phyloP scores from a whole-genome alignment of 2,329 filamentous ascomycete species.

The Microdochium bolleyi region DNA sequence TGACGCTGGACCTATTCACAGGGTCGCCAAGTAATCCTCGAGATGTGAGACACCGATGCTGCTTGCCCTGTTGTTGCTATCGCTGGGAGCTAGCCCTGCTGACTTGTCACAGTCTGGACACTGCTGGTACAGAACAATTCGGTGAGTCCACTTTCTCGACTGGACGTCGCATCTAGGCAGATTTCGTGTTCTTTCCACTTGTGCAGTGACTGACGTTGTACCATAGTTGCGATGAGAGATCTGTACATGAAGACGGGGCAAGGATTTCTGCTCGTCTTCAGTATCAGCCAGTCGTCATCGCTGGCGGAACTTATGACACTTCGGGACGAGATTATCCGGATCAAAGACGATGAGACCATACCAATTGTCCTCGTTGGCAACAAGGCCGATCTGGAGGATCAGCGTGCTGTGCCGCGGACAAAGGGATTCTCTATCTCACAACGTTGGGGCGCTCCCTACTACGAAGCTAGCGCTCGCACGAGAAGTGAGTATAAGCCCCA shows the following conservation, averaged over 20 bases:
- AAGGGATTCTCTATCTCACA: conserved; percentile 81
- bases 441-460: conserved; percentile 82
- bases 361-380: conserved; percentile 89
- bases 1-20: conserved; percentile 30
- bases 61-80: background rate
- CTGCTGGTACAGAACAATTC: conserved; percentile 87
- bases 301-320: conserved; percentile 73
- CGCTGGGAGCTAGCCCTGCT: conserved; percentile 12
- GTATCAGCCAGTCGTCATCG: conserved; percentile 80
- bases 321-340: conserved; percentile 82
- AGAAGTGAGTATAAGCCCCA: conserved; percentile 40
- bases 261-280: conserved; percentile 87
- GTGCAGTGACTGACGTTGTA: background rate
- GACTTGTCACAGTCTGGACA: conserved; percentile 59
- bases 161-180: conserved; percentile 2
- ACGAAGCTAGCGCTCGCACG: conserved; percentile 78
- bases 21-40: conserved; percentile 81
- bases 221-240: conserved; percentile 58
- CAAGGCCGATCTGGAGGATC: conserved; percentile 84
- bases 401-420: conserved; percentile 68
- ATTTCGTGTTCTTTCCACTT: conserved; percentile 1
- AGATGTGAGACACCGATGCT: conserved; percentile 57
- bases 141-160: conserved; percentile 47
- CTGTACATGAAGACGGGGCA: conserved; percentile 92
- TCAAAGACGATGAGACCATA: conserved; percentile 80